phyloP scores from a whole-genome alignment of 2,329 filamentous ascomycete genomes.

The Verticillium klebahnii region DNA sequence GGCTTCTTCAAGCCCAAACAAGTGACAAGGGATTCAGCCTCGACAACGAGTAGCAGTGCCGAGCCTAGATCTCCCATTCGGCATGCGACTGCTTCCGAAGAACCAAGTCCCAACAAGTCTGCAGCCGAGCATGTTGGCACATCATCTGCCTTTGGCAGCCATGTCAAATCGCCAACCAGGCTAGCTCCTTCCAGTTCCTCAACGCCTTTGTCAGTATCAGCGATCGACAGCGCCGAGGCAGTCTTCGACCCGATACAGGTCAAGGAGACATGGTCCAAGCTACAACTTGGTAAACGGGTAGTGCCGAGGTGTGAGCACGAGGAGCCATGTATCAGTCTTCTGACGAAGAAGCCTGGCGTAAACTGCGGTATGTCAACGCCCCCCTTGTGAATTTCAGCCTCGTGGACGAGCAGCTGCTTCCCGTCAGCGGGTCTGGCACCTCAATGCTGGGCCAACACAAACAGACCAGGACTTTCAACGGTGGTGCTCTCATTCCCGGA shows the following conservation, averaged over 20 bases:
- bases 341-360: constrained; percentile 83
- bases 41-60: neutral
- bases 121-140: neutral
- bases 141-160: neutral
- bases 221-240: constrained; percentile 23
- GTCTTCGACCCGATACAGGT: constrained; percentile 65
- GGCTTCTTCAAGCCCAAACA: constrained; percentile 72
- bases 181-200: neutral
- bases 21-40: neutral
- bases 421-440: neutral
- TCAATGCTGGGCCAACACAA: neutral
- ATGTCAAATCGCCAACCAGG: neutral
- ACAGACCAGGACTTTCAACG: neutral
- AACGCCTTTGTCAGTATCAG: constrained; percentile 1
- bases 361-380: constrained; percentile 58
- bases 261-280: constrained; percentile 80
- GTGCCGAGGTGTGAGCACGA: constrained; percentile 81
- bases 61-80: neutral
- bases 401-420: neutral
- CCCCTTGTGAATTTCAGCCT: neutral
- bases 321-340: constrained; percentile 77
- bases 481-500: neutral
- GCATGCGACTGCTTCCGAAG: neutral
- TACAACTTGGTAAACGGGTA: constrained; percentile 66
- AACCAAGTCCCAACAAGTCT: neutral